phyloP scores from a whole-genome alignment of 2,329 filamentous ascomycete genomes.

The Akanthomyces uredinophilus region DNA sequence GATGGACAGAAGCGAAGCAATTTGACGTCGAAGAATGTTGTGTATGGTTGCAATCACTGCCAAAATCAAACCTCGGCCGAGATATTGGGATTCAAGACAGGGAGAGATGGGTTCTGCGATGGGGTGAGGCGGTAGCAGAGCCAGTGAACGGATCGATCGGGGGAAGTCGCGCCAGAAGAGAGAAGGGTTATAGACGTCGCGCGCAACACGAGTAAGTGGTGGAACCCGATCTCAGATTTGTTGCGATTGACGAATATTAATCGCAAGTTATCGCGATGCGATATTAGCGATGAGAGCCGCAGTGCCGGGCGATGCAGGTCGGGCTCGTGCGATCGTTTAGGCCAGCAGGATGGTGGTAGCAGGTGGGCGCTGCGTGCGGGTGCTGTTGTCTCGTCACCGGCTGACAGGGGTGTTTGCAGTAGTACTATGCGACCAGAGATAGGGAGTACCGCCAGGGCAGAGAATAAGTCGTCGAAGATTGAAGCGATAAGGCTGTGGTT shows the following conservation, averaged over 20 bases:
- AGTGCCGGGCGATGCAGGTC: neutral
- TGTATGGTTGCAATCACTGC: neutral
- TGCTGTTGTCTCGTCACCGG: slow-evolving; percentile 6
- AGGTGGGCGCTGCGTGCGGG: neutral
- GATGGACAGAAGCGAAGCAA: slow-evolving; percentile 12
- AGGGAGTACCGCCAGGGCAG: neutral
- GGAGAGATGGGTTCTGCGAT: neutral
- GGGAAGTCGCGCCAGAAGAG: neutral
- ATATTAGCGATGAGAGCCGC: neutral
- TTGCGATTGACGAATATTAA: neutral
- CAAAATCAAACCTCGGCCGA: neutral
- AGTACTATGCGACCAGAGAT: neutral
- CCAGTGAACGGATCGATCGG: slow-evolving; percentile 15
- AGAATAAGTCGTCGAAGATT: neutral
- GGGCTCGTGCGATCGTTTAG: slow-evolving; percentile 1
- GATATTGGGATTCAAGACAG: neutral
- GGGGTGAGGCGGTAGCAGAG: slow-evolving; percentile 6
- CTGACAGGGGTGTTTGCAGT: slow-evolving; percentile 2
- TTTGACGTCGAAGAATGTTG: slow-evolving; percentile 8
- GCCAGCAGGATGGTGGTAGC: neutral
- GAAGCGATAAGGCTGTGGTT: neutral
- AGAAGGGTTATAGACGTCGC: neutral
- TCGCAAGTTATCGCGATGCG: neutral
- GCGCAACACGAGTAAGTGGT: neutral
- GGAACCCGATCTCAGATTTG: neutral